Base-by-base conservation (phyloP, 371 early-diverging fungal species). In the Mortierella sp. region DNA sequence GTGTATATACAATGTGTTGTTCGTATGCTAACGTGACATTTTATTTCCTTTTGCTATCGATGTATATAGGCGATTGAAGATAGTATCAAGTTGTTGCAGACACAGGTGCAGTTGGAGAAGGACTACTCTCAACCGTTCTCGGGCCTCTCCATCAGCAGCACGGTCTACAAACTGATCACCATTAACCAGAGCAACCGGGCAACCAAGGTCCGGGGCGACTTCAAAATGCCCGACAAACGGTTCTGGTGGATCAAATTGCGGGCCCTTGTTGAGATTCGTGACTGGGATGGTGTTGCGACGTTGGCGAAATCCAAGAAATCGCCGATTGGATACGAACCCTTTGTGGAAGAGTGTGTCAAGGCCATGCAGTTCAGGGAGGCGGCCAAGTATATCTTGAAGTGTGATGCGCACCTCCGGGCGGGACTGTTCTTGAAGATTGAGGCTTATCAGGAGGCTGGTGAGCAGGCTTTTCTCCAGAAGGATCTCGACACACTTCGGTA, bases 231-330 rank as follows among this genome's bases (percentile, higher is more conserved):
- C 0, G 98, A 98, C 63, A 94, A 94, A 82, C 88, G 97, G 88
- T 94, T 93, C 84, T 96, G 96, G 94, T 96, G 96, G 96, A 91
- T 98, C 56, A 97, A 96, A 76, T 83, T 97, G 7, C 93, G 93
- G 24, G 96, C 96, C 0, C 88, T 98, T n/a, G 97, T 97, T 0
- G 92, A 93, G 87, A 91, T 92, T 27, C 89, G 95, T 43, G 96
- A 97, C 79, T 98, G 96, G 97, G 96, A 95, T 14, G 96, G 94
- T 46, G 89, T 98, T 71, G 97, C 97, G 46, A 95, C 95, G 70
- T 81, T 97, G 24, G 90, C 96, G 18, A 94, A 93, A 70, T 93
- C 93, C 49, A 95, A 95, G 60, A 96, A 95, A 74, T 94, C 96
- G 21, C 96, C 96, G 1, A 96, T 97, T 75, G 97, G 97, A 7